Conservation (phyloP, 192 early-diverging fungal genomes). For the Coemansia sp. region DNA sequence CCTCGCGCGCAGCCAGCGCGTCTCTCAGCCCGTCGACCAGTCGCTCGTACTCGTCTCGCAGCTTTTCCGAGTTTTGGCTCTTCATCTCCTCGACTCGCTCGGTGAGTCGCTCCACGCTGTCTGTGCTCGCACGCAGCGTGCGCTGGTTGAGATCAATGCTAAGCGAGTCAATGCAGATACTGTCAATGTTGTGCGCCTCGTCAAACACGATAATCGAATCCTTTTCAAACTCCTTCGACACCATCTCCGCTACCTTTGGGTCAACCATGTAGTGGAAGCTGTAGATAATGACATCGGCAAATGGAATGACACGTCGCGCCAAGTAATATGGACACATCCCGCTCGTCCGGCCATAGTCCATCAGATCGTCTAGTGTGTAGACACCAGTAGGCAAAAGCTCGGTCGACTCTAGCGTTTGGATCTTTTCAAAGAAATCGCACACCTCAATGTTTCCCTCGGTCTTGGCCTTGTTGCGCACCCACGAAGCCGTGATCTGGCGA, state of each 20-base stretch:
- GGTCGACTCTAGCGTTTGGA: constrained; percentile 63
- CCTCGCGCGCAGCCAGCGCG: constrained; percentile 71
- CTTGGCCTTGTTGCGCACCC: constrained; percentile 79
- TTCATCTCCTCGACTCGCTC: constrained; percentile 82
- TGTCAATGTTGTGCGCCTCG: constrained; percentile 99
- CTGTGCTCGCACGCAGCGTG: constrained; percentile 86
- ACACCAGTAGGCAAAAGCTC: constrained; percentile 82
- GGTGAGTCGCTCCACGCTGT: constrained; percentile 70
- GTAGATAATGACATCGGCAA: constrained; percentile 97
- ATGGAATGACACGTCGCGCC: constrained; percentile 78
- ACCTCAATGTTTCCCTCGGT: constrained; percentile 55
- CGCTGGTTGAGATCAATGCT: constrained; percentile 92
- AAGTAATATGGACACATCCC: constrained; percentile 95
- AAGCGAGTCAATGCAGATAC: constrained; percentile 97
- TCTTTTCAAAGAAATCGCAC: constrained; percentile 80
- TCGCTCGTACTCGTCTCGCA: constrained; percentile 86
- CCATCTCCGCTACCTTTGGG: constrained; percentile 97
- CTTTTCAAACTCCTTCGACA: constrained; percentile 92
- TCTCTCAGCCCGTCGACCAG: constrained; percentile 88
- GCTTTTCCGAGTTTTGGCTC: constrained; percentile 80
- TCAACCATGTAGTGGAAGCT: constrained; percentile 99
- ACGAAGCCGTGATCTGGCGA: constrained; percentile 89
- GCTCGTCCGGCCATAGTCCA: constrained; percentile 72
- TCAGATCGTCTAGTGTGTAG: constrained; percentile 96
- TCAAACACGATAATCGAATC: constrained; percentile 99